Evolutionary conservation across 148 eudicot genomes (phyloP), one percentile per base, ranked within the genome.

Genomic region (Rhododendron kiyosumense): DNA sequence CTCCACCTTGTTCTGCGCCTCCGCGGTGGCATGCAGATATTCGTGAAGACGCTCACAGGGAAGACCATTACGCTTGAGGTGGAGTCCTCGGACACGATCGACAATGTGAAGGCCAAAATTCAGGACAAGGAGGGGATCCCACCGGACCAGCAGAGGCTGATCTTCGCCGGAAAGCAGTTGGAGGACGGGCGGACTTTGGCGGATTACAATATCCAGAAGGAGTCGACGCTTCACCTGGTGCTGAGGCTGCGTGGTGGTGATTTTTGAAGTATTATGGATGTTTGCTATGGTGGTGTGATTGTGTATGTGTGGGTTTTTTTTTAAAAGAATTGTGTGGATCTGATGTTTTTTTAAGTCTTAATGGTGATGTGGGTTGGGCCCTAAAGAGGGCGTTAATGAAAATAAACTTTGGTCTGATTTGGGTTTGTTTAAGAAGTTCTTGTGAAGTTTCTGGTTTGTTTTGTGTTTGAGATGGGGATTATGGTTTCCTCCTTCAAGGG

Each of bases 1-100:
- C 85, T 84, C 5, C 79, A 73, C 78, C 85, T 84, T 17, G 80
- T 84, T 13, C 85, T 84, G 2, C 85, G 85, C 34, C 80, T 84
- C 18, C 85, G 85, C 7, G 85, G 85, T 67, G 85, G 85, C 11
- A 48, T 82, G 48, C 59, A 46, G 59, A 82, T 59, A 11, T 49
- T 82, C 0, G 49, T 61, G 15, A 82, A 48, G 30, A 34, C 59
- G 0, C 71, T 82, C 1, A 81, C 83, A 1, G 65, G 83, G 7
- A 81, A 81, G 20, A 81, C 83, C 2, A 81, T 81, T 3, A 81
- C 83, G 22, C 13, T 81, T 0, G 67, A 81, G 11, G 83, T 57
- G 1, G 63, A 57, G 3, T 17, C 24, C 1, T 57, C 63, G 7
- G 63, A 57, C 17, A 57, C 63, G 24, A 57, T 57, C 1, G 63